Evolutionary conservation across 2,329 filamentous ascomycete species (phyloP).

Genomic region (Stylonectria norvegica): DNA sequence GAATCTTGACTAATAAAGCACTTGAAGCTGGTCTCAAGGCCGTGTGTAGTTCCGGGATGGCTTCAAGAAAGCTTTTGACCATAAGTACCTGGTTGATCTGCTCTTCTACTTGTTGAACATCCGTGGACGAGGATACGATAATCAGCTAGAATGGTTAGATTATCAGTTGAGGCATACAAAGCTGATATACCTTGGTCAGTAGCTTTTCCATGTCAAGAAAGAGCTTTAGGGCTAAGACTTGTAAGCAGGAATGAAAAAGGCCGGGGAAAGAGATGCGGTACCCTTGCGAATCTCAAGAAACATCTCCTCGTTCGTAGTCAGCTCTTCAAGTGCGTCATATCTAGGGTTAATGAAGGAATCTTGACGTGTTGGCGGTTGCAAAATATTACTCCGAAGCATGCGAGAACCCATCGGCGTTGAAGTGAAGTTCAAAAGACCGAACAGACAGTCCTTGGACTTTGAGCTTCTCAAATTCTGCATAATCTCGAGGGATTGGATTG

Average conservation of each 20-base stretch:
- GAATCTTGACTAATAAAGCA: constrained; percentile 63
- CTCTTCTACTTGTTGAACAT: constrained; percentile 69
- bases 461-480: constrained; percentile 79
- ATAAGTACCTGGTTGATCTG: constrained; percentile 83
- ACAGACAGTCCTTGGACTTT: constrained; percentile 78
- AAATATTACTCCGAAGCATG: constrained; percentile 76
- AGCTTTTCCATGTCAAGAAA: constrained; percentile 79
- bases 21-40: constrained; percentile 64
- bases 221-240: constrained; percentile 60
- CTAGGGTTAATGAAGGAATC: constrained; percentile 64
- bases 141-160: constrained; percentile 57
- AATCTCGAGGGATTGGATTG: constrained; percentile 81
- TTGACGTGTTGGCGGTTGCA: constrained; percentile 78
- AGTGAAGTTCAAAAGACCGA: constrained; percentile 81
- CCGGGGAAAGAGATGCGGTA: constrained; percentile 25
- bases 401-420: constrained; percentile 84
- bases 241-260: constrained; percentile 14
- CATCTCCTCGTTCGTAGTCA: constrained; percentile 79
- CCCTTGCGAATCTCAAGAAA: constrained; percentile 73
- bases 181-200: constrained; percentile 61
- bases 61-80: constrained; percentile 75
- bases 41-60: constrained; percentile 64
- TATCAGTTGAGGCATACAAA: rapidly evolving
- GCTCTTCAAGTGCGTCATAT: constrained; percentile 79
- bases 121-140: constrained; percentile 63